Evolutionary conservation across 140 eudicot species (phyloP).

Genomic region (Flaveria floridana): DNA sequence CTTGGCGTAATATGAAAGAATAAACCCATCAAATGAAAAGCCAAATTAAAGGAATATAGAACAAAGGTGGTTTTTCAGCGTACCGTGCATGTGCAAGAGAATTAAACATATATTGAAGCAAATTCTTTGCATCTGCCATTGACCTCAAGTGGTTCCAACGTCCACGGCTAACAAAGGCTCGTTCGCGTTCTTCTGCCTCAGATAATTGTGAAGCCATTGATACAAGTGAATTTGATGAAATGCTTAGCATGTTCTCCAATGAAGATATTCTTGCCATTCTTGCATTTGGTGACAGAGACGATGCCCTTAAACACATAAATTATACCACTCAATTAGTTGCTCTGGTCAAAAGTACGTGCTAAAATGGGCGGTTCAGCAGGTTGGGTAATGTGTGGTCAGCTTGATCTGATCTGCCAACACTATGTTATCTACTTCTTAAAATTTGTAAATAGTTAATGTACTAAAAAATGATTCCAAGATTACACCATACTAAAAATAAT

Average conservation of each 20-base stretch:
- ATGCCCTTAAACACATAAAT: slow-evolving; percentile 51
- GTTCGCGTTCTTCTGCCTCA: slow-evolving; percentile 97
- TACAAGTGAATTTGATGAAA: slow-evolving; percentile 89
- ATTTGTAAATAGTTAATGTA: background rate
- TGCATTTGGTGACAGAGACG: slow-evolving; percentile 85
- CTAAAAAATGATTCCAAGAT: background rate
- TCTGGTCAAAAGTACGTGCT: slow-evolving; percentile 10
- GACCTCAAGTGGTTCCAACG: slow-evolving; percentile 94
- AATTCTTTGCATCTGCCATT: slow-evolving; percentile 81
- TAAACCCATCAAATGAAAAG: slow-evolving; percentile 5
- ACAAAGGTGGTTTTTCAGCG: background rate
- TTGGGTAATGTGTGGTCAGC: background rate
- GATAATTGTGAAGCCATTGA: slow-evolving; percentile 98
- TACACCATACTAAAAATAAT: background rate
- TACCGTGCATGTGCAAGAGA: slow-evolving; percentile 79
- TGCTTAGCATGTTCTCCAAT: slow-evolving; percentile 81
- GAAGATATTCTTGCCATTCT: slow-evolving; percentile 90
- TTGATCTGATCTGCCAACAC: background rate
- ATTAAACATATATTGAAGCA: slow-evolving; percentile 87
- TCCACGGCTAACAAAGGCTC: slow-evolving; percentile 74
- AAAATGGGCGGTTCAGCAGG: background rate
- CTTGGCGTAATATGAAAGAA: slow-evolving; percentile 19
- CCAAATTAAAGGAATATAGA: background rate
- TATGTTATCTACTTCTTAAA: background rate
- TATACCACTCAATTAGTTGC: slow-evolving; percentile 26